Evolutionary conservation across 169 alveolate species (phyloP).

Genomic region (Eimeria zaria): DNA sequence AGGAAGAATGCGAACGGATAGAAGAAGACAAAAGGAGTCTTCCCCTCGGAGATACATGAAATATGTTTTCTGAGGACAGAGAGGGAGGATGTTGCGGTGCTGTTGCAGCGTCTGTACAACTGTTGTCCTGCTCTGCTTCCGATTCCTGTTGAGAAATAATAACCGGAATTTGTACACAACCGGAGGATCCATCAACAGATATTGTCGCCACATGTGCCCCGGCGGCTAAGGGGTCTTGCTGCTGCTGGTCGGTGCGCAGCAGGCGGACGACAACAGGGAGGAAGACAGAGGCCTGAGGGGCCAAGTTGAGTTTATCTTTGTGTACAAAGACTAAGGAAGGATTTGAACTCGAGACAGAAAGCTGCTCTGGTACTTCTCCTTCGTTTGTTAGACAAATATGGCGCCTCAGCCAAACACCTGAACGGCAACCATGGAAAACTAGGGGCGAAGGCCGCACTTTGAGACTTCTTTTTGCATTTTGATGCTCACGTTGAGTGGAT

Average conservation of each 20-base stretch:
- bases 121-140: background rate
- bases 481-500: background rate
- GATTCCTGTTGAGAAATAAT: background rate
- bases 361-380: background rate
- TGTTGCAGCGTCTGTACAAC: constrained; percentile 5
- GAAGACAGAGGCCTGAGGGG: constrained; percentile 3
- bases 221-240: background rate
- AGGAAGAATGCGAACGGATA: background rate
- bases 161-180: constrained; percentile 1
- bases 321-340: constrained; percentile 19
- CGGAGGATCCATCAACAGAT: background rate
- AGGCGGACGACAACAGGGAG: constrained; percentile 9
- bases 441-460: constrained; percentile 23
- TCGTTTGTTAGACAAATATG: constrained; percentile 13
- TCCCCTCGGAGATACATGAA: background rate
- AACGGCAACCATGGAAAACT: background rate
- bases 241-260: constrained; percentile 10
- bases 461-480: background rate
- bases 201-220: background rate
- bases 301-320: background rate
- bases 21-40: background rate
- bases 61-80: background rate
- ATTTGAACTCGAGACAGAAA: constrained; percentile 4
- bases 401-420: constrained; percentile 12
- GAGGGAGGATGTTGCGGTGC: background rate